These are phyloP conservation scores for Boletus tylopilopsis DNA, from an alignment of 768 basidiomycete genomes.

Conservation along the genomic window DNA sequence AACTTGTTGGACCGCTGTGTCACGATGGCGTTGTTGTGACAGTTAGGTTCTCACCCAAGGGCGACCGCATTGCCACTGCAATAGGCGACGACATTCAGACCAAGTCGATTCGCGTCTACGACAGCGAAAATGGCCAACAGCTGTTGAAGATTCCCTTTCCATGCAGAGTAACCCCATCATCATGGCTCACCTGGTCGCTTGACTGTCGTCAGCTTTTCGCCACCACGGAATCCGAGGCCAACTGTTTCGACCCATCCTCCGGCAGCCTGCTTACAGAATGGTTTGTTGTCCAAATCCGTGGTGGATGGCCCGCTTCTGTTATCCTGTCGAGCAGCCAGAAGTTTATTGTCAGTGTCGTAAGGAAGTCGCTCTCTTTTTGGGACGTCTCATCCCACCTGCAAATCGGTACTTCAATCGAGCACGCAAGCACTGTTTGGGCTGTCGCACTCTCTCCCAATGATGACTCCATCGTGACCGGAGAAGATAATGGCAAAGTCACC, in stretches of 20 bases:
- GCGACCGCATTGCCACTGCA: too few relatives aligned
- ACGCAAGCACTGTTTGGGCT: background rate
- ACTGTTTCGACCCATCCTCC: background rate
- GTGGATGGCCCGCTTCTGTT: too few relatives aligned
- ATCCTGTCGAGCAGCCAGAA: too few relatives aligned
- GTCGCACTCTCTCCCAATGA: background rate
- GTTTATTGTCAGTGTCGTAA: too few relatives aligned
- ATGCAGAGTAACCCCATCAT: rapidly evolving
- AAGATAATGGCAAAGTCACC: background rate
- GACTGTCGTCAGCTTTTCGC: background rate
- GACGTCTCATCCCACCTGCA: background rate
- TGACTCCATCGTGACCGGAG: background rate
- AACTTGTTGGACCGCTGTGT: background rate
- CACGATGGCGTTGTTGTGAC: background rate
- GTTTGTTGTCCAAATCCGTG: too few relatives aligned
- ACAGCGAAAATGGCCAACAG: background rate
- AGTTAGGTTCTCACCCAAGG: too few relatives aligned
- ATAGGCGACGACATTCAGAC: background rate
- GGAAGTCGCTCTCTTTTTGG: background rate
- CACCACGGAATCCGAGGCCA: background rate
- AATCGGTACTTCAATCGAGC: background rate
- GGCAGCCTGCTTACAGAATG: too few relatives aligned
- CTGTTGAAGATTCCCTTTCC: background rate
- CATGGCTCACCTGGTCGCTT: background rate
- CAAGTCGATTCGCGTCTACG: background rate